Percentiles rank a stretch among this genome's conserved stretches.
These are phyloP conservation scores for Pholiota conissans DNA, from an alignment of 768 basidiomycete species.

Conservation along the genomic window DNA sequence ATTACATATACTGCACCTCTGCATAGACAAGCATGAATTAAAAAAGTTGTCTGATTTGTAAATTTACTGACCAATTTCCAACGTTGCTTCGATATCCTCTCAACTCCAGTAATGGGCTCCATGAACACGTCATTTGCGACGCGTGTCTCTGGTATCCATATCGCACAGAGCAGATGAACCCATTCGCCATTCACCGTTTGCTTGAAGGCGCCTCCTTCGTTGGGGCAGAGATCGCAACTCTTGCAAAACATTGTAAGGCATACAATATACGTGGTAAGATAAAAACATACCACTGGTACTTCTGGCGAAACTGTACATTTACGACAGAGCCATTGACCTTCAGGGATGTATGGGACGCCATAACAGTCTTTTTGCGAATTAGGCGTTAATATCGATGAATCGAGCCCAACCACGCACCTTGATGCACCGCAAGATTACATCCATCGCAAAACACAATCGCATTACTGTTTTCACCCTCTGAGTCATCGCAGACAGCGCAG, in stretches of 20 bases:
- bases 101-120: slow-evolving; percentile 94
- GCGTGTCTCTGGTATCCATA: slow-evolving; percentile 94
- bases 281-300: slow-evolving; percentile 78
- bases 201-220: slow-evolving; percentile 97
- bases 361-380: too few species aligned
- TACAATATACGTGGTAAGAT: background rate
- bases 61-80: slow-evolving; percentile 83
- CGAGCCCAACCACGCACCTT: slow-evolving; percentile 68
- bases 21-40: background rate
- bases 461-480: slow-evolving; percentile 97
- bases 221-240: slow-evolving; percentile 95
- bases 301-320: slow-evolving; percentile 99
- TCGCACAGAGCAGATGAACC: slow-evolving; percentile 95
- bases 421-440: slow-evolving; percentile 98
- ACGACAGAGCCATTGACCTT: slow-evolving; percentile 98
- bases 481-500: slow-evolving; percentile 97
- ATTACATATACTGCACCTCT: slow-evolving; percentile 53
- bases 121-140: slow-evolving; percentile 96
- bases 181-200: slow-evolving; percentile 91
- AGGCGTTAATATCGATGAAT: too few species aligned
- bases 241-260: slow-evolving; percentile 27
- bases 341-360: slow-evolving; percentile 98
- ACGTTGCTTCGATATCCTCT: slow-evolving; percentile 83
- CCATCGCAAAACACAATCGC: slow-evolving; percentile 99
- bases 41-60: background rate